Evolutionary conservation across 2,329 filamentous ascomycete genomes (phyloP), one percentile per base, ranked within the genome.

Genomic region (Westerdykella sp.): DNA sequence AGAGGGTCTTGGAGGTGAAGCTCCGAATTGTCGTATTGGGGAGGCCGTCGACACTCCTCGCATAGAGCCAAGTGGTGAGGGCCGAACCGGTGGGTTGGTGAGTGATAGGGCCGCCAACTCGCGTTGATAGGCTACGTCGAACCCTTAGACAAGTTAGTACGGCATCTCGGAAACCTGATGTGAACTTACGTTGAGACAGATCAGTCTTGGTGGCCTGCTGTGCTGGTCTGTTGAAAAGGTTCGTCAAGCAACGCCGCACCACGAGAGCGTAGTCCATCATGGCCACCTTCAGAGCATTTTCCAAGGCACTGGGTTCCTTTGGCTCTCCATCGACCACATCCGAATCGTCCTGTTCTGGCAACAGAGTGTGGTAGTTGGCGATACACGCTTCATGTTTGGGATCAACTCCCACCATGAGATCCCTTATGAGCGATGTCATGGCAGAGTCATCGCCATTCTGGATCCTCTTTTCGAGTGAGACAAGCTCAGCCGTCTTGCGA

Each of bases 221-320:
- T 32, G 67, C 77, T 70, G 75, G 81, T 65, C 78, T 80, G 45
- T 77, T 76, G 65, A 87, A 87, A 54, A 82, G 75, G 7, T 18
- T 18, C 4, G 74, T 74, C 49, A 97, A 68, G 56, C 87, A 91
- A 50, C 87, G 82, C 70, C 91, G 89, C 56, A 97, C 81, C 65
- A 87, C 83, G 46, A 95, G 78, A 2, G 88, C 87, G 65, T 97
- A 90, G 58, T 97, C 93, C 34, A 95, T 78, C 23, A 97, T 75
- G 1, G 88, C 86, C 63, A 90, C 85, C 59, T 84, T 85, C 51
- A 97, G 81, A 1, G 89, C 87, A 39, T 79, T 87, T 51, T 94
- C 84, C 55, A 89, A 76, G 2, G 72, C 71, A 51, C 76, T 74
- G 21, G 71, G 57, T 10, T 64, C 62, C 28, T 74, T 70, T 4